Evolutionary conservation across 208 protist genomes (phyloP).

Genomic region (Trypanosoma conorhini): DNA sequence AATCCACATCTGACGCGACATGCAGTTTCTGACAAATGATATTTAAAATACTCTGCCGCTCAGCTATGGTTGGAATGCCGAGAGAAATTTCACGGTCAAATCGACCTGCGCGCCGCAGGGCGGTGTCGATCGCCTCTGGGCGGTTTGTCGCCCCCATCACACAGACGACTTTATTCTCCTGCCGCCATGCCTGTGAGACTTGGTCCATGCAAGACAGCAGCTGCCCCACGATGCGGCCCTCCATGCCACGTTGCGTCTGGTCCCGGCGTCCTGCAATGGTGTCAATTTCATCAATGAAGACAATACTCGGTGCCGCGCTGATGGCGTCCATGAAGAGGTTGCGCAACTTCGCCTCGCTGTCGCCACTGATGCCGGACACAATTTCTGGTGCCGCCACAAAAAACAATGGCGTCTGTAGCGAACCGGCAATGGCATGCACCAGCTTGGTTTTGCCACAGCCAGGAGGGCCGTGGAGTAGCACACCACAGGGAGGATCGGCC

Average conservation of each 20-base stretch:
- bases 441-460: slow-evolving; percentile 97
- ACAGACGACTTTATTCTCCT: slow-evolving; percentile 90
- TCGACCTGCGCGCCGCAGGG: slow-evolving; percentile 95
- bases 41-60: slow-evolving; percentile 88
- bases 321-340: slow-evolving; percentile 95
- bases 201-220: slow-evolving; percentile 99
- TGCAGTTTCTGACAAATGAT: slow-evolving; percentile 86
- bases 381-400: slow-evolving; percentile 96
- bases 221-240: slow-evolving; percentile 98
- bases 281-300: slow-evolving; percentile 99
- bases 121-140: slow-evolving; percentile 96
- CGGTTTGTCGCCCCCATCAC: slow-evolving; percentile 97
- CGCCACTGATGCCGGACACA: slow-evolving; percentile 98
- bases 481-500: slow-evolving; percentile 94
- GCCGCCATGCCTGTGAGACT: slow-evolving; percentile 84
- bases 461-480: slow-evolving; percentile 97
- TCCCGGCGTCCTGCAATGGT: slow-evolving; percentile 94
- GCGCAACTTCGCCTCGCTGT: slow-evolving; percentile 98
- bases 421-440: slow-evolving; percentile 95
- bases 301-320: slow-evolving; percentile 94
- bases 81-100: slow-evolving; percentile 98
- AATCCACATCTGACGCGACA: slow-evolving; percentile 90
- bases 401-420: slow-evolving; percentile 94
- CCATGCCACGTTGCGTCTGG: slow-evolving; percentile 97
- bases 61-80: slow-evolving; percentile 95